These are phyloP conservation scores for Colletotrichum paranaense DNA, from an alignment of 2,329 filamentous ascomycete genomes.

Conservation along the genomic window DNA sequence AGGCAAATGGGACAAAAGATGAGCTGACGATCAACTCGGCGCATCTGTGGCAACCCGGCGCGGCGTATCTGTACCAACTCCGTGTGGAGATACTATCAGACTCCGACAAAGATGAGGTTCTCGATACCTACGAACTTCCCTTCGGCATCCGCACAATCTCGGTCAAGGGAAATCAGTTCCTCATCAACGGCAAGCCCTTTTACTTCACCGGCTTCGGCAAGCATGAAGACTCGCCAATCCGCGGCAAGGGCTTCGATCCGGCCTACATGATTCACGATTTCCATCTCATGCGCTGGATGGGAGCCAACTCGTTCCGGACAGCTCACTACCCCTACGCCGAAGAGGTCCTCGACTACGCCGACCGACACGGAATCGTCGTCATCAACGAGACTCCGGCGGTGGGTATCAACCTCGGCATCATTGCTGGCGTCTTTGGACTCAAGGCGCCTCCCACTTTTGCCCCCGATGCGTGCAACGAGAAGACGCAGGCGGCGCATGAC, in stretches of 20 bases:
- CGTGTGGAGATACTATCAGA: constrained; percentile 35
- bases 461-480: constrained; percentile 36
- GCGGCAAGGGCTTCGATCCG: constrained; percentile 43
- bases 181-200: constrained; percentile 43
- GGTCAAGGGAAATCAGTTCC: constrained; percentile 38
- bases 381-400: constrained; percentile 44
- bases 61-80: constrained; percentile 43
- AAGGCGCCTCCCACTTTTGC: constrained; percentile 35
- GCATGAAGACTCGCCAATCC: constrained; percentile 42
- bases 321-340: constrained; percentile 45
- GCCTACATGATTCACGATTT: constrained; percentile 47
- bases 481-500: constrained; percentile 37
- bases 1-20: constrained; percentile 26
- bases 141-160: constrained; percentile 40
- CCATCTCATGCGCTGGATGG: constrained; percentile 43
- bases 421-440: constrained; percentile 29
- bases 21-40: constrained; percentile 34
- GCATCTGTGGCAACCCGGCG: constrained; percentile 42
- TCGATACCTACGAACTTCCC: constrained; percentile 39
- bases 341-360: constrained; percentile 44
- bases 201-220: constrained; percentile 46
- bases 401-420: constrained; percentile 39
- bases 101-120: background rate
- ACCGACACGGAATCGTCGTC: constrained; percentile 43
- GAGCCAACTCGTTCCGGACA: constrained; percentile 46